Evolutionary conservation across 305 asterid genomes (phyloP).

Genomic region (Solanum hybrid): DNA sequence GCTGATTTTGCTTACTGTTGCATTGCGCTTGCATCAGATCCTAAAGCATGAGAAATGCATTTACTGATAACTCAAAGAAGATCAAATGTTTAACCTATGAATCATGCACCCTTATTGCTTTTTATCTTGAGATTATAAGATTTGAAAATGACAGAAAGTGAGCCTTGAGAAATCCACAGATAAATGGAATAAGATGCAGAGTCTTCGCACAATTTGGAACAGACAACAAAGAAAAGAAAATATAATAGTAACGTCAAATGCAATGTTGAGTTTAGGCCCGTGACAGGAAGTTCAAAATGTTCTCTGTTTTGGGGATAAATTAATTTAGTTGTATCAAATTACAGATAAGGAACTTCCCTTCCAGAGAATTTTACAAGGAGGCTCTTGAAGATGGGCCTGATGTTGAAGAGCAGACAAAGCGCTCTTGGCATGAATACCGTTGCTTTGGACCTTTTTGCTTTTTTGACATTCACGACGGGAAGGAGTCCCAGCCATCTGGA

Average conservation of each 20-base stretch:
- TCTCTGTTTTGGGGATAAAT: not conserved
- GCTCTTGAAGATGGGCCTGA: constrained; percentile 88
- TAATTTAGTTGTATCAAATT: not conserved
- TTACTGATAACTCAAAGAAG: not conserved
- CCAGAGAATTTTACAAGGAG: constrained; percentile 79
- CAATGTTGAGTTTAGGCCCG: not conserved
- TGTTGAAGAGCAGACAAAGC: constrained; percentile 51
- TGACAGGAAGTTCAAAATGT: not conserved
- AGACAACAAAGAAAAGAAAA: not conserved
- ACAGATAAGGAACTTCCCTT: constrained; percentile 93
- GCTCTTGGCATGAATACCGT: constrained; percentile 69
- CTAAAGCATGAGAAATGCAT: not conserved
- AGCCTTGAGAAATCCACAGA: not conserved
- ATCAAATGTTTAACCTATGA: not conserved
- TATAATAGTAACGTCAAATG: not conserved
- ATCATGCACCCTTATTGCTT: not conserved
- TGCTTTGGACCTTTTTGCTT: constrained; percentile 98
- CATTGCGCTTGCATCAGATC: not conserved
- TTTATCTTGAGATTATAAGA: not conserved
- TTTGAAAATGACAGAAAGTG: not conserved
- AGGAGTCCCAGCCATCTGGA: constrained; percentile 67
- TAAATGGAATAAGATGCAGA: not conserved
- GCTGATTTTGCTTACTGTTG: not conserved
- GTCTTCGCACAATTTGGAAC: not conserved
- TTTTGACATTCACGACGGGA: constrained; percentile 81